These are phyloP conservation scores for Diaporthe sp. DNA, from an alignment of 2,329 filamentous ascomycete genomes.

Conservation along the genomic window DNA sequence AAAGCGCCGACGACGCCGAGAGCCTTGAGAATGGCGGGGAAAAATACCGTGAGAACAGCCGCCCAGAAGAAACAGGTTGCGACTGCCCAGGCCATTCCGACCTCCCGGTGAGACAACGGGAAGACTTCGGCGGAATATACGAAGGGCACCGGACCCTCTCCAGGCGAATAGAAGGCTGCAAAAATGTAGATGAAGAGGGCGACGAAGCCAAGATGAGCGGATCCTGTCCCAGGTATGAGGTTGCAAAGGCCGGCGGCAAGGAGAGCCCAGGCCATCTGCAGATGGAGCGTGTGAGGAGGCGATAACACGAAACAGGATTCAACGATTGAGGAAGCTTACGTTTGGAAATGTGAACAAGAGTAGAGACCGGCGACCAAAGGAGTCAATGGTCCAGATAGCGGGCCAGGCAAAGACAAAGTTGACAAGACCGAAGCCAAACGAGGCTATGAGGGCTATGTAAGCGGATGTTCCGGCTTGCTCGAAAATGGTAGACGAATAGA, in stretches of 20 bases:
- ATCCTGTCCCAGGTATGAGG: slow-evolving; percentile 54
- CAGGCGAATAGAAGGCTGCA: slow-evolving; percentile 49
- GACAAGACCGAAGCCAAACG: slow-evolving; percentile 64
- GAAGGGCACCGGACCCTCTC: slow-evolving; percentile 78
- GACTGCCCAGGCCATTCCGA: slow-evolving; percentile 80
- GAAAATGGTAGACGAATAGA: slow-evolving; percentile 64
- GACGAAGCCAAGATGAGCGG: slow-evolving; percentile 60
- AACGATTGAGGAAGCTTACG: slow-evolving; percentile 53
- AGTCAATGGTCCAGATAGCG: slow-evolving; percentile 77
- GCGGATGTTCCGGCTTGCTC: slow-evolving; percentile 56
- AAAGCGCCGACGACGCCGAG: slow-evolving; percentile 61
- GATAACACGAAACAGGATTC: not conserved
- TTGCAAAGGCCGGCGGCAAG: slow-evolving; percentile 70
- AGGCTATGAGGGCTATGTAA: slow-evolving; percentile 57
- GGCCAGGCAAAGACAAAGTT: slow-evolving; percentile 78
- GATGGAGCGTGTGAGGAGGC: not conserved
- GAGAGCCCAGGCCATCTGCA: slow-evolving; percentile 70
- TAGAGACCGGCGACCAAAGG: slow-evolving; percentile 73
- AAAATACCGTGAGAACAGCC: slow-evolving; percentile 73
- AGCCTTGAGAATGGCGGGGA: slow-evolving; percentile 68
- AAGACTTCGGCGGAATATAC: slow-evolving; percentile 80
- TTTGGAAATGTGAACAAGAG: slow-evolving; percentile 77
- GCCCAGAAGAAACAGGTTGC: slow-evolving; percentile 75
- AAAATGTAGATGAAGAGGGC: slow-evolving; percentile 57
- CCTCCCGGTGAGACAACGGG: slow-evolving; percentile 78